Base-by-base conservation (phyloP, 176 grass and related monocot species). In the Urochloa ruziziensis region DNA sequence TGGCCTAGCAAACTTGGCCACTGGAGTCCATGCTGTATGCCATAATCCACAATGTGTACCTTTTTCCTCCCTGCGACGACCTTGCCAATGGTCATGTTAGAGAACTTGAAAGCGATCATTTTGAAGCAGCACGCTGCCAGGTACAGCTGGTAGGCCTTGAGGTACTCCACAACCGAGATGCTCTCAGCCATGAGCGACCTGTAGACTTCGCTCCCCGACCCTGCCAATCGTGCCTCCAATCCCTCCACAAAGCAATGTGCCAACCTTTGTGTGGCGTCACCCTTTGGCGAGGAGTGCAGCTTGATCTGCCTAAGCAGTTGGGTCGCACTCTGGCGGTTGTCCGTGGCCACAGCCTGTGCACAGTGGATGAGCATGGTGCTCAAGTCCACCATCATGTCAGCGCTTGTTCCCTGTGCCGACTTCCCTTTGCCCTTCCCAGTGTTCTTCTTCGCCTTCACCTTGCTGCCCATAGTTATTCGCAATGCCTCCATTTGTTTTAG, bases 291-390 rank as follows among this genome's bases (percentile, higher is more conserved):
- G 3, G 90, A 74, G 28, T 88, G 85, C 35, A 74, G 79, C 51
- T 74, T 86, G 62, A 95, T 92, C 79, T 92, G 88, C 63, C 51
- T 77, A 7, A 95, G 70, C 47, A 81, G 42, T 23, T 95, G 82
- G 1, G 29, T 61, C 11, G 88, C 86, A 27, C 74, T 83, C 8
- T 85, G 62, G 23, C 35, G 74, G 30, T 90, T 86, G 6, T 87
- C 88, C 0, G 70, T 84, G 44, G 88, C 82, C 42, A 92, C 82
- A 13, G 90, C 77, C 75, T 94, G 90, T 33, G 87, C 90, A 13
- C 93, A 92, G 33, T 90, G 88, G 79, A 92, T 84, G 43, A 95
- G 85, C 81, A 95, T 62, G 44, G 93, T 92, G 65, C 70, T 64
- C 61, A 92, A 79, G 82, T 92, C 93, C 17, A 92, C 93, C n/a